Evolutionary conservation across 192 early-diverging fungal species (phyloP), one percentile per base, ranked within the genome.

Genomic region (Coemansia sp.): DNA sequence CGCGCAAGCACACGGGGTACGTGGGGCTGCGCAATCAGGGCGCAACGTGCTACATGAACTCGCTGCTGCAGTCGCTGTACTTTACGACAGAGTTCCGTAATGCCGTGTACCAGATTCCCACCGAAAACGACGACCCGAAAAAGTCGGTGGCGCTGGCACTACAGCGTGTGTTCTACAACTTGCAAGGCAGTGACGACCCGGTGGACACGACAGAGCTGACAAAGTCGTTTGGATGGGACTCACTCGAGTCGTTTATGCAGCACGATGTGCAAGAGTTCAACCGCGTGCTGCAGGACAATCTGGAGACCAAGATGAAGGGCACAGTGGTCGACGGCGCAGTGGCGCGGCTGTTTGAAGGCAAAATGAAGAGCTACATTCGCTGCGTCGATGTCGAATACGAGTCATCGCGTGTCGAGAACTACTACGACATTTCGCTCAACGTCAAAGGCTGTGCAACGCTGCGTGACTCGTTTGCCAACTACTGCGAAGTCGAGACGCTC

Each of bases 191-290:
- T 27, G 64, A 82, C 37, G 67, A 76, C 20, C 73, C 95, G 5
- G 93, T 98, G 38, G 92, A 87, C 29, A 99, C 97, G 2, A 94
- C 86, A 3, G 97, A 98, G 80, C 81, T 99, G 65, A 99, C 97
- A 48, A 90, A 90, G 73, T 95, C 94, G 0, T 99, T 99, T 87
- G 97, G 97, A 24, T 99, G 97, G 97, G 90, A 96, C 73, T 90
- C 94, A 12, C 57, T 89, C 37, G 97, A 98, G 37, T 88, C 93
- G 20, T 99, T 97, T 64, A 90, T 88, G 85, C 96, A 99, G 82
- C 97, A 99, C 68, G 97, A 99, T 78, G 92, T 98, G n/a, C 95
- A 97, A 71, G 96, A 97, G 74, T 95, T 99, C 68, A 96, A 96
- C 75, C 86, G 97, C 51, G 93, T 97, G 12, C 82, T 99, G 50